Base-by-base conservation (phyloP, 495 filamentous ascomycete species). In the Penicillium pancosmium region DNA sequence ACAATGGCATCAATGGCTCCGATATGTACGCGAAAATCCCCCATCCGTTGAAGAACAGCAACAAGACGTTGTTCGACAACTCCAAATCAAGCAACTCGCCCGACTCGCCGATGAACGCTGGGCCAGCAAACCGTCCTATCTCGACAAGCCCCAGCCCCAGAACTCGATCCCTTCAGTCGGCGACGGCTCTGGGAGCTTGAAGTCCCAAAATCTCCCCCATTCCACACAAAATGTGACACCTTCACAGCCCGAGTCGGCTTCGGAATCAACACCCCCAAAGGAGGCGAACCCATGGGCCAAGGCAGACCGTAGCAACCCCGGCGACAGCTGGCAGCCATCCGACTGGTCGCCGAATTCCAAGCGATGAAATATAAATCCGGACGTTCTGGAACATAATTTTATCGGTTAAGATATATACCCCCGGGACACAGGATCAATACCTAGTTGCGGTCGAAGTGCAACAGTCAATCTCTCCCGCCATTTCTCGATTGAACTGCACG, bases 1-100 rank as follows among this genome's bases (percentile, higher is more conserved):
- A 1, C 86, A 89, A 77, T 98, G 94, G 94, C 91, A 93, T 71
- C 93, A 97, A 71, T 98, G 94, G 94, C 87, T 98, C 12, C 91
- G 95, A 38, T 83, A 95, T 63, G 89, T 90, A 9, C 89, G 94
- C 5, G 16, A 66, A 7, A 68, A 83, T 7, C 79, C 95, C 0
- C 94, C 94, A 0, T 84, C 84, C 0, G 74, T 97, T 16, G 63
- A 78, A 16, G 94, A 98, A 71, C 93, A 95, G 63, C 75, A 78
- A 40, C 70, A 76, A 31, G 93, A 98, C 43, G 64, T 91, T 0
- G 55, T 78, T 2, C 82, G 94, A 16, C 88, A 88, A 68, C 75
- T 73, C 19, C 80, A 84, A 54, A 81, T 97, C 53, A 92, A 90
- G 68, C 60, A 85, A 5, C 81, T 95, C 4, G 94, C 91, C 2